Conservation (phyloP, 331 rosid genomes). For the Rosa hybrid region DNA sequence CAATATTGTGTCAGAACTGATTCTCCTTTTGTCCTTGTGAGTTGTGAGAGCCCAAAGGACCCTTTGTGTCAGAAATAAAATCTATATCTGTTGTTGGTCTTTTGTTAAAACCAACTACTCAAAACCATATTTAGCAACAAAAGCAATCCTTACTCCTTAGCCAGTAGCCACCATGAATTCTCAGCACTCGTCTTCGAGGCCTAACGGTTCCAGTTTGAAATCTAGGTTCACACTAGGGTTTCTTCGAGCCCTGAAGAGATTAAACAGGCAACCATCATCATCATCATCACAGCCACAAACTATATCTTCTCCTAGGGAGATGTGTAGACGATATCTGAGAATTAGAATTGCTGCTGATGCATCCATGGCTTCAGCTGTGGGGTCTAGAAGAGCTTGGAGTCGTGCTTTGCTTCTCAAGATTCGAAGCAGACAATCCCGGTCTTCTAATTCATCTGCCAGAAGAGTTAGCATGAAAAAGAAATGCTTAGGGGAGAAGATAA, state of each 20-base stretch:
- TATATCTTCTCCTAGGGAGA: conserved; percentile 21
- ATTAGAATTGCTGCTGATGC: conserved; percentile 34
- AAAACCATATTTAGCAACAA: conserved; percentile 4
- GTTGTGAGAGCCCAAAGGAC: background rate
- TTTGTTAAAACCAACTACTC: background rate
- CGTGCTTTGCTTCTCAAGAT: conserved; percentile 31
- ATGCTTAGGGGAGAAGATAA: background rate
- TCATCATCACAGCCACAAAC: background rate
- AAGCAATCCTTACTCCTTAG: background rate
- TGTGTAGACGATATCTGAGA: conserved; percentile 19
- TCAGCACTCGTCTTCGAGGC: background rate
- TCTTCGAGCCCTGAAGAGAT: conserved; percentile 26
- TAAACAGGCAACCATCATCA: conserved; percentile 11
- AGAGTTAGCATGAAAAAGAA: background rate
- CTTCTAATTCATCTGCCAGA: background rate
- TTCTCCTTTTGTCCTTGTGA: conserved; percentile 22
- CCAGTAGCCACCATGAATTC: conserved; percentile 10
- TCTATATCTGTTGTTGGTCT: background rate
- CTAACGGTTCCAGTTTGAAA: conserved; percentile 6
- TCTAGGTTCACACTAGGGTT: conserved; percentile 24
- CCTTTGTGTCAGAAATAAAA: conserved; percentile 14
- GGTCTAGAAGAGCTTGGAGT: conserved; percentile 34
- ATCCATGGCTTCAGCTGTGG: conserved; percentile 39
- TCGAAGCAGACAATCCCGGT: background rate
- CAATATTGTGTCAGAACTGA: conserved; percentile 24